Percentiles rank a stretch among this genome's conserved stretches.
These are phyloP conservation scores for Candida arabinofermentans DNA, from an alignment of 805 yeast genomes.

Conservation along the genomic window DNA sequence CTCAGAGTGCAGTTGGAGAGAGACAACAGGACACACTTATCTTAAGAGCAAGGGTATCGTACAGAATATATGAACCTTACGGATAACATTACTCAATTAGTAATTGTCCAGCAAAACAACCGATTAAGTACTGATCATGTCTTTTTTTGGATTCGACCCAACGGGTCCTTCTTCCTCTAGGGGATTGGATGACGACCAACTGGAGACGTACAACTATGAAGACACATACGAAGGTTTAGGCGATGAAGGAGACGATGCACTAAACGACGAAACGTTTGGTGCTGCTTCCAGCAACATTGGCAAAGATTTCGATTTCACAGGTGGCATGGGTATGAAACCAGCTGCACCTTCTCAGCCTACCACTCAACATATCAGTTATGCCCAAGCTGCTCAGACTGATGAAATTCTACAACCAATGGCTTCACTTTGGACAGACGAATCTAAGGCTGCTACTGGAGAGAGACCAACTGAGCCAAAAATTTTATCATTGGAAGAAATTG, in stretches of 20 bases:
- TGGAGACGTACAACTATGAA: conserved; percentile 64
- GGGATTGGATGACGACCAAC: conserved; percentile 18
- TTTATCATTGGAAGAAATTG: conserved; percentile 78
- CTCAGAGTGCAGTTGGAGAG: neutral
- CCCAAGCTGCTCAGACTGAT: conserved; percentile 39
- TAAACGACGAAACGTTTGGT: conserved; percentile 80
- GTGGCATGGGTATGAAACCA: conserved; percentile 20
- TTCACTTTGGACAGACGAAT: conserved; percentile 55
- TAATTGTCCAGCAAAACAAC: no score
- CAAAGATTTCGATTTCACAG: conserved; percentile 64
- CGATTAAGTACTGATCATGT: conserved; percentile 38
- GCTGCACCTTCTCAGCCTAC: conserved; percentile 24
- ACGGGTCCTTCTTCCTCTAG: conserved; percentile 34
- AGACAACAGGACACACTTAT: neutral
- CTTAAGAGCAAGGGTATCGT: no score
- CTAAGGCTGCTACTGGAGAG: conserved; percentile 8
- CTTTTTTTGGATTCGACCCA: conserved; percentile 65
- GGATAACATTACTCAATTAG: no score
- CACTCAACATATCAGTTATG: conserved; percentile 36
- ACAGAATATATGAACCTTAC: no score
- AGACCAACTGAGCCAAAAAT: conserved; percentile 37
- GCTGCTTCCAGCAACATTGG: conserved; percentile 39
- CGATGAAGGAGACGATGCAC: conserved; percentile 68
- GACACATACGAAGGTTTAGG: conserved; percentile 81
- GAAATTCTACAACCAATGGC: conserved; percentile 63